A percentile compares a stretch with the other conserved stretches of the same genome.
These are phyloP conservation scores for Infundibulicybe gibba DNA, from an alignment of 768 basidiomycete genomes.

Conservation along the genomic window DNA sequence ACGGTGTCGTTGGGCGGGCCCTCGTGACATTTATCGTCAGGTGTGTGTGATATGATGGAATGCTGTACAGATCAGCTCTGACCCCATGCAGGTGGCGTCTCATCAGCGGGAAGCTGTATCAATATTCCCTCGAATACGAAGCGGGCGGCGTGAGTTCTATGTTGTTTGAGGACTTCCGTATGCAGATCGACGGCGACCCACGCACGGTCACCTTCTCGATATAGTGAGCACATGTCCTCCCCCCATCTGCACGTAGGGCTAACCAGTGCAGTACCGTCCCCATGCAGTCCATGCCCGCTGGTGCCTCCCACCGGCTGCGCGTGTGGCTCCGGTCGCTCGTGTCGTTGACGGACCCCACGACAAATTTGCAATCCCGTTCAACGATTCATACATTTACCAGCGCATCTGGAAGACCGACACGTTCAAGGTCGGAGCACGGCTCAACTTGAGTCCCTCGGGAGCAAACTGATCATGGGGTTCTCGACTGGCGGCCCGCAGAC, in stretches of 20 bases:
- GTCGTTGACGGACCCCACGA: constrained; percentile 23
- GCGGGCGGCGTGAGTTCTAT: constrained; percentile 55
- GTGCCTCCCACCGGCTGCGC: constrained; percentile 60
- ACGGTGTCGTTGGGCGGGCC: constrained; percentile 52
- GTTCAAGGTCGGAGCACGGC: constrained; percentile 55
- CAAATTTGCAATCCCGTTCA: constrained; percentile 30
- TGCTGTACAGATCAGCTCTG: neutral
- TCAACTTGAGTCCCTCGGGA: constrained; percentile 48
- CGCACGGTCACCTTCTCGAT: constrained; percentile 52
- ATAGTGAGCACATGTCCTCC: constrained; percentile 39
- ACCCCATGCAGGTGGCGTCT: constrained; percentile 43
- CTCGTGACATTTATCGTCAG: constrained; percentile 52
- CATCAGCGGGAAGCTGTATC: constrained; percentile 40
- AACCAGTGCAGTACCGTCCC: constrained; percentile 44
- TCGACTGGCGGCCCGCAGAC: constrained; percentile 34
- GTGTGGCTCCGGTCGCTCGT: constrained; percentile 56
- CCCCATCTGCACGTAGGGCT: constrained; percentile 2
- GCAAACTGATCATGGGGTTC: constrained; percentile 49
- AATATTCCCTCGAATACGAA: constrained; percentile 62
- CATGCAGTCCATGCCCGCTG: constrained; percentile 46
- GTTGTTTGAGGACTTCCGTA: constrained; percentile 49
- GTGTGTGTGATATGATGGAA: constrained; percentile 29
- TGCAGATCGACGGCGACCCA: constrained; percentile 54
- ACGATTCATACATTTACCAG: constrained; percentile 55
- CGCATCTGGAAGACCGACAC: constrained; percentile 63